phyloP scores from a whole-genome alignment of 768 basidiomycete genomes.

The Lenzites betulinus region DNA sequence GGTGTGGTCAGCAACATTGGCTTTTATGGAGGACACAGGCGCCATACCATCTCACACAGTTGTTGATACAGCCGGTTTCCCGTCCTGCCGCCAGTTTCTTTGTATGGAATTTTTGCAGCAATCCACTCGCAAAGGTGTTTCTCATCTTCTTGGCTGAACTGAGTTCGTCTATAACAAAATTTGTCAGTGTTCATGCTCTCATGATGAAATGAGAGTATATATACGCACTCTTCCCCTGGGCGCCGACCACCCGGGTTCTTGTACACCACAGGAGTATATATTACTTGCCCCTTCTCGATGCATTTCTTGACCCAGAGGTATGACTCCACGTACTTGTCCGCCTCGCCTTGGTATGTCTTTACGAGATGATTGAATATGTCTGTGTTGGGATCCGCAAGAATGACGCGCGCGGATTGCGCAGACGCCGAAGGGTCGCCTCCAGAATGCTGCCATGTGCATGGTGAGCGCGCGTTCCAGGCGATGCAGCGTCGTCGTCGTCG shows the following conservation, averaged over 20 bases:
- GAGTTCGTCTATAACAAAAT: conserved; percentile 58
- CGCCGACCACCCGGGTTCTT: conserved; percentile 84
- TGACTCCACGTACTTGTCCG: conserved; percentile 78
- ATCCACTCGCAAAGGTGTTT: conserved; percentile 76
- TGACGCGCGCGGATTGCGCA: conserved; percentile 69
- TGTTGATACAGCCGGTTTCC: conserved; percentile 85
- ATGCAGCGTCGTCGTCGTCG: too few species aligned
- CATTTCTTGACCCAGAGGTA: conserved; percentile 86
- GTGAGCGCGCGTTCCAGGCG: conserved; percentile 3
- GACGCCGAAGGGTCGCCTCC: conserved; percentile 77
- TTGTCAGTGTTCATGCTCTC: background rate
- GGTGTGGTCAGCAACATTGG: background rate
- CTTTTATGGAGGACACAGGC: background rate
- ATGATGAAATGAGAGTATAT: background rate
- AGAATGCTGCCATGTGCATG: conserved; percentile 57
- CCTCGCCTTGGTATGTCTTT: conserved; percentile 66
- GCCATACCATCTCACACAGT: conserved; percentile 65
- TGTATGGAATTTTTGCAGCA: conserved; percentile 80
- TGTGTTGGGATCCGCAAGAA: conserved; percentile 79
- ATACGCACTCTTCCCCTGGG: conserved; percentile 74
- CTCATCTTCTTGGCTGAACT: conserved; percentile 79
- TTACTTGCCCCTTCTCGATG: conserved; percentile 63
- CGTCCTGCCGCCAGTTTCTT: conserved; percentile 78
- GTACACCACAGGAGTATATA: conserved; percentile 76
- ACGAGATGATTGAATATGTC: conserved; percentile 75